Base-by-base conservation (phyloP, 768 basidiomycete species). In the Russula olivacea region DNA sequence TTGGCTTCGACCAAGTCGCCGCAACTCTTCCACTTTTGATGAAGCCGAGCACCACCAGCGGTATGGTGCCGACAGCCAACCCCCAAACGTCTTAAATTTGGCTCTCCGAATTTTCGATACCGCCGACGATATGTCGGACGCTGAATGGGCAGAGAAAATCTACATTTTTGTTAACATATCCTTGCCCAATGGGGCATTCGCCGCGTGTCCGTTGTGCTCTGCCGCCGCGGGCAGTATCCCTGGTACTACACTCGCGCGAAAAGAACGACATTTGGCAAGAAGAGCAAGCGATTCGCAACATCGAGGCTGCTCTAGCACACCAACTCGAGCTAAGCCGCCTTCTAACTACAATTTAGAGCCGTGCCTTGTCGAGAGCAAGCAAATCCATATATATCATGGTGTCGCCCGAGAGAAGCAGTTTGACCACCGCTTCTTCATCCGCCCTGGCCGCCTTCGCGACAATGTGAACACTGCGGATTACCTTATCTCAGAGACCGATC, bases 371-470 rank as follows among this genome's bases (percentile, higher is more conserved):
- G 94, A 98, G 76, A 90, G 92, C 76, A 90, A 96, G 73, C 96
- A 98, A 76, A 91, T 98, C 54, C 97, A 98, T 76, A 91, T 99
- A 71, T 98, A 99, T 76, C 93, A 96, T 70, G 95, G 89, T 50
- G 84, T 96, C 56, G 95, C 94, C 36, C 83, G 86, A 63, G 97
- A 98, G 78, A 98, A 98, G 76, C 90, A 96, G 68, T 83, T 97
- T n/a, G 97, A 99, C 74, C 92, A 85, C 68, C 86, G 97, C 58
- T 99, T 99, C 87, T 98, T 99, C 77, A 86, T 99, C 54, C 92
- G 97, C 58, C 97, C 97, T 48, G 97, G 97, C 60, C 90, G 96
- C 60, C 84, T 98, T 40, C 85, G 89, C 45, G 93, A 93, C 38
- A 83, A 83, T 55, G 93, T 98, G 89, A 93, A 87, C 74, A 93